Evolutionary conservation across 345 rosid species (phyloP).

Genomic region (Acer saccharum): DNA sequence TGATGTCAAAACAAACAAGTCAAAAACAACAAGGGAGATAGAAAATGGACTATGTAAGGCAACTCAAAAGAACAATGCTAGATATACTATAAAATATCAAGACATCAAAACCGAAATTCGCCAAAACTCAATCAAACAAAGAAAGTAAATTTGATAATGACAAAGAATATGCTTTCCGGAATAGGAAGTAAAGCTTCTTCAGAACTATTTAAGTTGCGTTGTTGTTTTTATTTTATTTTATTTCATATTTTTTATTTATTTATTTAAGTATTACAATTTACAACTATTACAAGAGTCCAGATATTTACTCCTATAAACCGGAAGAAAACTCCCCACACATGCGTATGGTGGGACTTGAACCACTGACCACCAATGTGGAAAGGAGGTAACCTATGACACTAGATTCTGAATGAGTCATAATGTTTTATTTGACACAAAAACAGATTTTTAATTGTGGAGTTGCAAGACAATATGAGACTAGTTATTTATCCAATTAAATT

Average conservation of each 20-base stretch:
- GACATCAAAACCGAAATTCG: constrained; percentile 20
- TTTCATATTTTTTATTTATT: no score
- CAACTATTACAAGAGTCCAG: no score
- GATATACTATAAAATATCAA: not conserved
- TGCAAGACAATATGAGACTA: not conserved
- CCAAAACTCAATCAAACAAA: constrained; percentile 11
- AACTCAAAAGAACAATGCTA: constrained; percentile 18
- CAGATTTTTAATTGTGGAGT: not conserved
- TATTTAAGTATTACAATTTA: no score
- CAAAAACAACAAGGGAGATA: not conserved
- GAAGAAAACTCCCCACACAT: no score
- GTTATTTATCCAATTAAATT: not conserved
- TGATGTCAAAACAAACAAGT: not conserved
- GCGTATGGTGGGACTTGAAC: no score
- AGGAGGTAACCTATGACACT: not conserved
- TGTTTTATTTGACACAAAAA: not conserved
- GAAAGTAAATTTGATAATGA: not conserved
- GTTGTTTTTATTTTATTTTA: not conserved
- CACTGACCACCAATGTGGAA: no score
- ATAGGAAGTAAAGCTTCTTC: not conserved
- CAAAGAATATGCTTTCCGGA: not conserved
- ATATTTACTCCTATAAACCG: no score
- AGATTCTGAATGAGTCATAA: not conserved
- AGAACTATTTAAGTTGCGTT: not conserved
- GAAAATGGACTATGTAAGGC: not conserved